Evolutionary conservation across 2,329 filamentous ascomycete species (phyloP).

Genomic region (Metarhizium anisopliae): DNA sequence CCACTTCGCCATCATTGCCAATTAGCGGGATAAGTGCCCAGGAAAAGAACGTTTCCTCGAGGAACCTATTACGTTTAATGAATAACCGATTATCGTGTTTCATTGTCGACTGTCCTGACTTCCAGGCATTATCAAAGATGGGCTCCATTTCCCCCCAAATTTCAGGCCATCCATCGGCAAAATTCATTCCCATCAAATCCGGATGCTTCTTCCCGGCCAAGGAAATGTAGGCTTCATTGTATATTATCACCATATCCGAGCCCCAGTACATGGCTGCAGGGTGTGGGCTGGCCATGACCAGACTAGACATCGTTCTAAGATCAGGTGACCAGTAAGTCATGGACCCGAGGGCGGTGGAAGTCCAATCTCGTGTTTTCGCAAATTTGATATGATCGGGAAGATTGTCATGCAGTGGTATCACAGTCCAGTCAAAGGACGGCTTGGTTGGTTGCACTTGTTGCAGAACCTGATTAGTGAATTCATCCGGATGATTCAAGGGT

Average conservation of each 20-base stretch:
- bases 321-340: constrained; percentile 67
- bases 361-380: constrained; percentile 65
- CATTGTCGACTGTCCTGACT: constrained; percentile 70
- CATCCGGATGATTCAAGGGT: constrained; percentile 27
- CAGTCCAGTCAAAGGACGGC: constrained; percentile 66
- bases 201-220: constrained; percentile 73
- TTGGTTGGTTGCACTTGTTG: constrained; percentile 15
- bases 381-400: constrained; percentile 66
- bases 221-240: constrained; percentile 64
- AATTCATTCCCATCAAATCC: constrained; percentile 62
- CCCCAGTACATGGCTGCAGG: constrained; percentile 77
- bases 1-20: constrained; percentile 63
- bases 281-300: constrained; percentile 72
- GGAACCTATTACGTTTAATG: constrained; percentile 56
- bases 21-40: constrained; percentile 76
- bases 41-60: constrained; percentile 76
- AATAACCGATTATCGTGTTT: constrained; percentile 76
- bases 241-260: constrained; percentile 55
- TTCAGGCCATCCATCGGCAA: constrained; percentile 61
- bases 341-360: constrained; percentile 61
- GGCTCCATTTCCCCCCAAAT: constrained; percentile 65
- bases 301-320: constrained; percentile 67
- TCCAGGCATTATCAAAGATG: constrained; percentile 57
- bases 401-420: constrained; percentile 51
- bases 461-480: constrained; percentile 33